Percentiles rank a stretch among this genome's conserved stretches.
Evolutionary conservation across 805 yeast genomes (phyloP).

Genomic region (Pichia membranifaciens): DNA sequence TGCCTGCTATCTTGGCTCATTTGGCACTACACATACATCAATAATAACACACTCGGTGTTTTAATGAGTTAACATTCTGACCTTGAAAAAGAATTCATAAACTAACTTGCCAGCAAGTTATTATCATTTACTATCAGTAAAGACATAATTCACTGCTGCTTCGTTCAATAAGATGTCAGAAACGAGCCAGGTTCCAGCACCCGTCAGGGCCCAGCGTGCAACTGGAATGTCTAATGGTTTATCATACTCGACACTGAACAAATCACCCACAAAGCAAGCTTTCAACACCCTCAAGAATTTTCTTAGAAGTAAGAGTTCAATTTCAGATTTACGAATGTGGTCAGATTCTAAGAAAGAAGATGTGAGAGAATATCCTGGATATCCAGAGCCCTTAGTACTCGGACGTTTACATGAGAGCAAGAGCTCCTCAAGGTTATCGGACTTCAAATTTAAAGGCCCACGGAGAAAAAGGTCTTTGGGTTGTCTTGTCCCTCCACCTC

Average conservation of each 20-base stretch:
- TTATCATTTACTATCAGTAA: too few species aligned
- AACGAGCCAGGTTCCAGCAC: not conserved
- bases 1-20: too few species aligned
- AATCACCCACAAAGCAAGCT: constrained; percentile 10
- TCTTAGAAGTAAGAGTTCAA: constrained; percentile 12
- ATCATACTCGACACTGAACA: not conserved
- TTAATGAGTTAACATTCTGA: too few species aligned
- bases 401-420: not conserved
- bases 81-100: too few species aligned
- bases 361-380: not conserved
- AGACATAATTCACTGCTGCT: too few species aligned
- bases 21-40: too few species aligned
- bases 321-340: constrained; percentile 7
- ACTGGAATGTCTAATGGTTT: not conserved
- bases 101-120: too few species aligned
- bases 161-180: not conserved
- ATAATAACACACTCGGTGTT: too few species aligned
- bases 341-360: constrained; percentile 4
- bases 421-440: constrained; percentile 3
- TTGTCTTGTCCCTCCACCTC: constrained; percentile 1
- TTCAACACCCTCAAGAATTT: constrained; percentile 11
- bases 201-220: not conserved
- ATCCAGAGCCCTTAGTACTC: not conserved
- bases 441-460: constrained; percentile 1
- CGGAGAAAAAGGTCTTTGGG: constrained; percentile 9